These are phyloP conservation scores for Aphanomyces invadans DNA, from an alignment of 352 stramenopile genomes.

Conservation along the genomic window DNA sequence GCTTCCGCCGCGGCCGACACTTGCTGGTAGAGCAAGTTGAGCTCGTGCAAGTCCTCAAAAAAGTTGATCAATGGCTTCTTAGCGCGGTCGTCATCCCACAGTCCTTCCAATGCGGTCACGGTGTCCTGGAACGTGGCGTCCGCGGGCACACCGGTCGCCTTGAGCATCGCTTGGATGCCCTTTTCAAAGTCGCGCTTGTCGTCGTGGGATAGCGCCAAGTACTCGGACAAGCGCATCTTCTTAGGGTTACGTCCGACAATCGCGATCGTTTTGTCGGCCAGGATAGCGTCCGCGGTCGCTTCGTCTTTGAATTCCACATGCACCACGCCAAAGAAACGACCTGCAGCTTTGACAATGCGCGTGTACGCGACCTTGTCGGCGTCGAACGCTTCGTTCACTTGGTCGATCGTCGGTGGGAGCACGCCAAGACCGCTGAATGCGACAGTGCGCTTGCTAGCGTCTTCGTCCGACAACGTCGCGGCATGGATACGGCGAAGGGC, in stretches of 20 bases:
- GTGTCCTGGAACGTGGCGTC: constrained; percentile 59
- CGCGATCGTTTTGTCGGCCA: constrained; percentile 39
- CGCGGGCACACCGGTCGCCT: constrained; percentile 70
- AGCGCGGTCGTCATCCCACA: constrained; percentile 61
- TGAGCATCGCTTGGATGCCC: constrained; percentile 66
- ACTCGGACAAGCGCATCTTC: constrained; percentile 45
- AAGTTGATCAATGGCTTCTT: constrained; percentile 68
- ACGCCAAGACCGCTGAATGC: constrained; percentile 63
- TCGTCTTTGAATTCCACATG: constrained; percentile 69
- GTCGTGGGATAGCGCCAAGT: constrained; percentile 54
- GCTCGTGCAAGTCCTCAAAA: constrained; percentile 48
- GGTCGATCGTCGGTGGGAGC: constrained; percentile 58
- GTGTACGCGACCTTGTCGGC: constrained; percentile 38
- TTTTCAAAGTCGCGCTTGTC: constrained; percentile 81
- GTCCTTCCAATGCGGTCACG: constrained; percentile 52
- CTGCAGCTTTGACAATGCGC: constrained; percentile 58
- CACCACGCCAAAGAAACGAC: constrained; percentile 63
- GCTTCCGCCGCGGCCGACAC: constrained; percentile 57
- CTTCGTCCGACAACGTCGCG: constrained; percentile 56
- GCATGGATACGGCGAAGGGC: constrained; percentile 65
- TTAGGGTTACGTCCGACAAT: constrained; percentile 55
- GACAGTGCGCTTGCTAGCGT: constrained; percentile 50
- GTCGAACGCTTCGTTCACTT: constrained; percentile 63
- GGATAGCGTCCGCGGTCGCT: constrained; percentile 42
- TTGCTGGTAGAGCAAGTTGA: constrained; percentile 77